Base-by-base conservation (phyloP, 129 eudicot genomes). In the Artemisia argyi region DNA sequence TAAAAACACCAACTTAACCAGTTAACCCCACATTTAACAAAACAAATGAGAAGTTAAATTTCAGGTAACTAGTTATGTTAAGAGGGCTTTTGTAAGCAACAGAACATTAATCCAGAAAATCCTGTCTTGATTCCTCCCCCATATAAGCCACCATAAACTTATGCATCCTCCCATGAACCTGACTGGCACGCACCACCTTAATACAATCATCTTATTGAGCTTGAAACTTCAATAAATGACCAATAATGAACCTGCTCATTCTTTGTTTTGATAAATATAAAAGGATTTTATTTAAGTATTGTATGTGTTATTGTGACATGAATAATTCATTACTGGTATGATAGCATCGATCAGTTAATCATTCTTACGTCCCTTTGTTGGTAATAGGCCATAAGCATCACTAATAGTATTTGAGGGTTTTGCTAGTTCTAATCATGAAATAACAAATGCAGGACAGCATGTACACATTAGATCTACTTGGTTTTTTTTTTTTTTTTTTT, bases 401-500 rank as follows among this genome's bases (percentile, higher is more conserved):
- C 46, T 39, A n/a, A n/a, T n/a, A n/a, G n/a, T n/a, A 17, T 6
- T 6, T 54, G 17, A 11, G 17, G 8, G 11, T 55, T 55, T 55
- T 55, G 65, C 65, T 19, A 60, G 42, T 32, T 6, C 42, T 32
- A 32, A 32, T 19, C 24, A 65, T 42, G 17, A 17, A 9, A 65
- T 32, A 65, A 65, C 53, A 42, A 42, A 42, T 35, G 69, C 54
- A 65, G 9, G 11, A 62, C 49, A 62, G 13, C 28, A 62, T 32
- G 17, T n/a, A 52, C 13, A 2, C 17, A 53, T 30, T 30, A 11
- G 32, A 69, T 54, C 16, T 17, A n/a, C 73, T 52, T 32, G 7
- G 42, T 1, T 24, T 12, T 11, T 51, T 15, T 26, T 48, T 51
- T 52, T 22, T 26, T 48, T 51, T 52, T 22, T 26, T 48, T 51